Evolutionary conservation across 441 rosid genomes (phyloP).

Genomic region (Erysimum cheiri): DNA sequence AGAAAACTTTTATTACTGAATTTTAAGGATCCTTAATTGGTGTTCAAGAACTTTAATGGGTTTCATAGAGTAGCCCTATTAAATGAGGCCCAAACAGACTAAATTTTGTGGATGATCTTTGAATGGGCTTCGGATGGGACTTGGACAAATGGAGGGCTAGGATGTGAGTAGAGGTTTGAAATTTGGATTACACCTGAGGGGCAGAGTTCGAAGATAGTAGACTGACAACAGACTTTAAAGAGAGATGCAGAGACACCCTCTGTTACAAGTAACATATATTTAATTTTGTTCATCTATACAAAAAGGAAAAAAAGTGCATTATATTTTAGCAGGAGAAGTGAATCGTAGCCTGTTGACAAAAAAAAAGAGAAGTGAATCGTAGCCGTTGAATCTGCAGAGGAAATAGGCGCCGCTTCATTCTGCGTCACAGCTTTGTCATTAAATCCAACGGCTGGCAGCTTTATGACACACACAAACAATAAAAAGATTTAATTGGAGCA

Average conservation of each 20-base stretch:
- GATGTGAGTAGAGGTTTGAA: constrained; percentile 29
- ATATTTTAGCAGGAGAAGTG: background rate
- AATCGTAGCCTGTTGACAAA: constrained; percentile 48
- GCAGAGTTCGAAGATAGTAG: constrained; percentile 42
- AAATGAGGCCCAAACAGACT: constrained; percentile 10
- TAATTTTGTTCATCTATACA: background rate
- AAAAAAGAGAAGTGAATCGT: constrained; percentile 28
- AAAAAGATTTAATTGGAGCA: background rate
- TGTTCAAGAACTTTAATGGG: background rate
- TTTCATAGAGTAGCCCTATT: background rate
- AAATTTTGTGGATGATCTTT: background rate
- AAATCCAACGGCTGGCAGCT: constrained; percentile 55
- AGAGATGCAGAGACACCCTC: constrained; percentile 47
- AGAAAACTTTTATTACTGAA: background rate
- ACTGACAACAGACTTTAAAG: constrained; percentile 45
- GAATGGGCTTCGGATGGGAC: constrained; percentile 18
- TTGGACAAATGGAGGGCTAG: constrained; percentile 34
- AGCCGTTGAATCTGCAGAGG: constrained; percentile 51
- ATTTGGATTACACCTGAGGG: constrained; percentile 43
- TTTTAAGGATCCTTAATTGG: background rate
- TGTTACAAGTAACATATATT: constrained; percentile 43
- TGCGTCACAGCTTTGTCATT: constrained; percentile 49
- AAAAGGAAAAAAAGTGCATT: background rate
- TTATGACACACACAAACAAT: constrained; percentile 26
- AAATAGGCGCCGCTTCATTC: constrained; percentile 51